Evolutionary conservation across 257 asterid genomes (phyloP), one percentile per base, ranked within the genome.

Genomic region (Fraxinus excelsior): DNA sequence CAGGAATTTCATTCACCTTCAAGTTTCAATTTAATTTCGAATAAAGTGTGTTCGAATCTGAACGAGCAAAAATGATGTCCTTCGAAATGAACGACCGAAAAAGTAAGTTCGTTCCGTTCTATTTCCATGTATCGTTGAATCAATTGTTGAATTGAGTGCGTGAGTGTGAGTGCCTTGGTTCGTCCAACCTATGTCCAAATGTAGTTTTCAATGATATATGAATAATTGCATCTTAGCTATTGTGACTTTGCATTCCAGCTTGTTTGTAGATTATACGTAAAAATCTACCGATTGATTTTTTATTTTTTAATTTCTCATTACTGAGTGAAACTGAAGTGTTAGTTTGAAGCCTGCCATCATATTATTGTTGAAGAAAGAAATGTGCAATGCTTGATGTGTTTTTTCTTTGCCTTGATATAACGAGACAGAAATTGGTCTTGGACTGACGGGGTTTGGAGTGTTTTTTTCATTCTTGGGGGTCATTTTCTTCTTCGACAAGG

Each of bases 361-460:
- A 60, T 42, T 25, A 8, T 19, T 49, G 10, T 74, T 26, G 32
- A 9, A 72, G 31, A 19, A 37, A 42, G 21, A 35, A 79, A 35
- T 51, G 58, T 5, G 35, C 3, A 29, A 66, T 60, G 46, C 71
- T 60, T 82, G 76, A 68, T 75, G 58, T 71, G 60, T 14, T 31
- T 60, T 73, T 40, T 73, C 51, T 60, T 78, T 25, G 70, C 25
- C 78, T 62, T 73, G 74, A 69, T 78, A 53, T 76, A 13, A 68
- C 81, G 83, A 58, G 78, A 85, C 96, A 94, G 97, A 94, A 90
- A 94, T 94, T 81, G 97, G 99, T 40, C 93, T 94, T 19, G 97
- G 97, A 71, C 87, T 94, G 93, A 94, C 99, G 31, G 97, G 97
- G 70, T 94, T 94, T 73, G 98, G 99, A 70, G 88, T 92, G 25